A percentile compares a stretch with the other conserved stretches of the same genome.
These are phyloP conservation scores for Starmera quercuum DNA, from an alignment of 805 yeast genomes.

Conservation along the genomic window DNA sequence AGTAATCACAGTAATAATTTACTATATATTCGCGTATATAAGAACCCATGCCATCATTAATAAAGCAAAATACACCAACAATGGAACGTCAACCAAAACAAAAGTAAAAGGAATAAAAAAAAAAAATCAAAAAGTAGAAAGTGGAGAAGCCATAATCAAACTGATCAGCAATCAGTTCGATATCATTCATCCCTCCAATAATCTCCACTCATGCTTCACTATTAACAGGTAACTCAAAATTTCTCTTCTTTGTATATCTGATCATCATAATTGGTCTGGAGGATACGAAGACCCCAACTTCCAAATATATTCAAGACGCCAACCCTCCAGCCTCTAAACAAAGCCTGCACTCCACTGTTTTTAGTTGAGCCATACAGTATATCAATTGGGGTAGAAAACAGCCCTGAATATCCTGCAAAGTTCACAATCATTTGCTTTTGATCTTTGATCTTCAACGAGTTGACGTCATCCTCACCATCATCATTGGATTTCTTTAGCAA, in stretches of 20 bases:
- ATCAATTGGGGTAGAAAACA: constrained; percentile 45
- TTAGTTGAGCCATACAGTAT: constrained; percentile 31
- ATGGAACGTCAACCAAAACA: neutral
- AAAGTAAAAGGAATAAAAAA: neutral
- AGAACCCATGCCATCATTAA: neutral
- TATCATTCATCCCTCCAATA: too few relatives aligned
- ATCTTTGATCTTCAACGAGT: constrained; percentile 32
- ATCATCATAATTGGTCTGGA: constrained; percentile 42
- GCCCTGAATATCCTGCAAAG: constrained; percentile 48
- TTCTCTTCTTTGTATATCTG: constrained; percentile 34
- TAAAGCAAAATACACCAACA: neutral
- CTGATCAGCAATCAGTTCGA: too few relatives aligned
- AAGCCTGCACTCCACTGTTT: constrained; percentile 38
- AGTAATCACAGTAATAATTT: neutral
- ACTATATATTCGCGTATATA: too few relatives aligned
- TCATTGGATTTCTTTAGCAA: constrained; percentile 30
- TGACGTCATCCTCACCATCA: constrained; percentile 15
- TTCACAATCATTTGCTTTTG: constrained; percentile 49
- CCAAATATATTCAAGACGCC: constrained; percentile 75
- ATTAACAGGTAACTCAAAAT: constrained; percentile 11
- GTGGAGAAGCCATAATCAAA: too few relatives aligned
- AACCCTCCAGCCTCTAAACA: constrained; percentile 90
- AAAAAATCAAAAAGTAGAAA: constrained; percentile 1
- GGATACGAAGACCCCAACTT: constrained; percentile 68
- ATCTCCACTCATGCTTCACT: too few relatives aligned